Percentiles rank a stretch among this genome's conserved stretches.
phyloP scores from a whole-genome alignment of 2,329 filamentous ascomycete species.

The Cladorrhinum sp. region DNA sequence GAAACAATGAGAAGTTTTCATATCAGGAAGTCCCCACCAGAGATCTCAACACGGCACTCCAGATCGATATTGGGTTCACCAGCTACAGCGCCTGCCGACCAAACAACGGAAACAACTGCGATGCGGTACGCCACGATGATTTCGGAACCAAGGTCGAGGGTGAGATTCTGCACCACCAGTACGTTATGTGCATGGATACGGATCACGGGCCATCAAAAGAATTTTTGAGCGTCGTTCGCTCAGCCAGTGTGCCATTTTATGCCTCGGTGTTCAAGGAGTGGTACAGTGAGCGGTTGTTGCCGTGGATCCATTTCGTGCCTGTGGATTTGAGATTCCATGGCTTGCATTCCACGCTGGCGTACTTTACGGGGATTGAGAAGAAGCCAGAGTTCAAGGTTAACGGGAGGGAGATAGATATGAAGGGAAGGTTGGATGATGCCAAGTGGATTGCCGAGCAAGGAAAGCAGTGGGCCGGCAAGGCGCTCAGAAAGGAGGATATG shows the following conservation, averaged over 20 bases:
- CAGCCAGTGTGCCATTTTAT: slow-evolving; percentile 66
- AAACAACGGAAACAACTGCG: slow-evolving; percentile 37
- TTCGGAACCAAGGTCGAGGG: slow-evolving; percentile 43
- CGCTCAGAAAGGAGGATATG: slow-evolving; percentile 69
- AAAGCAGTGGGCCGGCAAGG: slow-evolving; percentile 60
- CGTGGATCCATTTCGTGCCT: slow-evolving; percentile 81
- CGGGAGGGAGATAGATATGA: slow-evolving; percentile 46
- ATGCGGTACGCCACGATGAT: slow-evolving; percentile 46
- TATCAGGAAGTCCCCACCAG: slow-evolving; percentile 54
- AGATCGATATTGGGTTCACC: slow-evolving; percentile 58
- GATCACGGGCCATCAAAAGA: slow-evolving; percentile 60
- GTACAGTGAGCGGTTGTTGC: slow-evolving; percentile 69
- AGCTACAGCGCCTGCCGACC: slow-evolving; percentile 55
- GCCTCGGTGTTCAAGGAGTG: slow-evolving; percentile 73
- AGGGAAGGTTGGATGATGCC: slow-evolving; percentile 51
- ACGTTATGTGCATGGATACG: slow-evolving; percentile 69
- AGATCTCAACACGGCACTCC: slow-evolving; percentile 52
- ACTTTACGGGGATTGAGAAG: slow-evolving; percentile 54
- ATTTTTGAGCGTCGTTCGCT: slow-evolving; percentile 63
- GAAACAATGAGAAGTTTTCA: slow-evolving; percentile 42
- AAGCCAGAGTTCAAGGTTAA: slow-evolving; percentile 39
- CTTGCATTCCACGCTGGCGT: slow-evolving; percentile 69
- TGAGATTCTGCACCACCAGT: slow-evolving; percentile 62
- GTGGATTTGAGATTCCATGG: slow-evolving; percentile 70
- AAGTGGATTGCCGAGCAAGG: slow-evolving; percentile 65